Conservation (phyloP, 495 filamentous ascomycete species). For the Lasiosphaeris hirsuta region DNA sequence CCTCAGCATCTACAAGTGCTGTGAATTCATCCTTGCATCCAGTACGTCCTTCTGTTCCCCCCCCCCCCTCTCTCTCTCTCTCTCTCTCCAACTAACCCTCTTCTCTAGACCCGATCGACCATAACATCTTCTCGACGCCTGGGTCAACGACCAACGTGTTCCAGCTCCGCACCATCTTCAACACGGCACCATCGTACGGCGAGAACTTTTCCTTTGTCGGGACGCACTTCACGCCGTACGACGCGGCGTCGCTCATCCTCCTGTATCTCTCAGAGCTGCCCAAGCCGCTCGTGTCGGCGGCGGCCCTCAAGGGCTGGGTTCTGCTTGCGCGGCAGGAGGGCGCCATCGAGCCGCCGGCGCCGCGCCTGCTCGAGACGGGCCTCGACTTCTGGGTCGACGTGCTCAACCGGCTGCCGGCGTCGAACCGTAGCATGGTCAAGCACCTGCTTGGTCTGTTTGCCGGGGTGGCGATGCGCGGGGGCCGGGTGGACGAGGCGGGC, state of each 20-base stretch:
- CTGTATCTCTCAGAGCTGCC: conserved; percentile 26
- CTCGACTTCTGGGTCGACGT: conserved; percentile 34
- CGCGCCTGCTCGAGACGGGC: conserved; percentile 24
- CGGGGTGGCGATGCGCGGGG: conserved; percentile 13
- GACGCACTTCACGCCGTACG: conserved; percentile 23
- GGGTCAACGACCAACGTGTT: conserved; percentile 25
- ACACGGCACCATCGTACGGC: conserved; percentile 18
- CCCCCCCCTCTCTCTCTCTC: not conserved
- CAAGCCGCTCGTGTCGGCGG: conserved; percentile 24
- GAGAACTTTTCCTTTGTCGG: conserved; percentile 24
- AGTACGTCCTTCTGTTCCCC: too few species aligned
- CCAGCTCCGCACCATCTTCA: conserved; percentile 23
- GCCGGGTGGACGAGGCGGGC: conserved; percentile 1
- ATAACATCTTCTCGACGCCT: conserved; percentile 19
- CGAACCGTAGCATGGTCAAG: conserved; percentile 27
- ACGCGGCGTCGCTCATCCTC: conserved; percentile 26
- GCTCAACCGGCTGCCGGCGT: conserved; percentile 27
- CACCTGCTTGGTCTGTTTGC: conserved; percentile 27
- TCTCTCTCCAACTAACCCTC: not conserved
- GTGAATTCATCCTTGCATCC: conserved; percentile 26
- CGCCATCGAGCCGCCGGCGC: conserved; percentile 24
- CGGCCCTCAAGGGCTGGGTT: conserved; percentile 26
- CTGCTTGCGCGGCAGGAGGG: conserved; percentile 26
- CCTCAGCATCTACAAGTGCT: conserved; percentile 28
- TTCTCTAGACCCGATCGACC: conserved; percentile 14